Conservation (phyloP, 2,329 filamentous ascomycete species). For the Curvularia lunata region DNA sequence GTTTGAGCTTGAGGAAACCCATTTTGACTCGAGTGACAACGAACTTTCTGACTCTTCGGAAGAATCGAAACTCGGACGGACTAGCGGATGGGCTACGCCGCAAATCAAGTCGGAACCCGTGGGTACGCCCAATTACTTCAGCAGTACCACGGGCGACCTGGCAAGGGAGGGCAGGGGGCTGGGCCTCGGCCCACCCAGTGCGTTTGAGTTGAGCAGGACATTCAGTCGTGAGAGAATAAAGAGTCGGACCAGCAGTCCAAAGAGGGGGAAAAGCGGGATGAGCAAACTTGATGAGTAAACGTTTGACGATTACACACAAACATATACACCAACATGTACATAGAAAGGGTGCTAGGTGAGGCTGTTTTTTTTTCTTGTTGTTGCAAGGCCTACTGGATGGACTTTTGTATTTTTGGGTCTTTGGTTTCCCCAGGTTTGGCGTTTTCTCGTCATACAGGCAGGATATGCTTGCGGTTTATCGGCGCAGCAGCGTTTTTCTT, state of each 20-base stretch:
- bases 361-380: background rate
- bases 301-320: background rate
- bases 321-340: background rate
- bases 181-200: conserved; percentile 38
- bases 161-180: conserved; percentile 40
- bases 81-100: conserved; percentile 73
- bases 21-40: conserved; percentile 63
- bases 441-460: background rate
- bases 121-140: conserved; percentile 30
- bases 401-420: background rate
- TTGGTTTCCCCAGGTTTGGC: background rate
- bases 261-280: conserved; percentile 41
- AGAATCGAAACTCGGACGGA: conserved; percentile 61
- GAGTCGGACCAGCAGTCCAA: conserved; percentile 58
- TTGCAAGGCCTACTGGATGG: background rate
- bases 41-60: conserved; percentile 67
- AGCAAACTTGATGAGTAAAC: conserved; percentile 27
- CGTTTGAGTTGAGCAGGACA: conserved; percentile 70
- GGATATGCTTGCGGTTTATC: background rate
- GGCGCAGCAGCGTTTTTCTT: background rate
- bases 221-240: conserved; percentile 83
- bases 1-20: conserved; percentile 69
- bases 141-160: conserved; percentile 27
- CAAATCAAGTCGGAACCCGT: conserved; percentile 55
- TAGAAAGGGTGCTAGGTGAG: background rate